Evolutionary conservation across 352 stramenopile species (phyloP).

Genomic region (Blastocystis sp.): DNA sequence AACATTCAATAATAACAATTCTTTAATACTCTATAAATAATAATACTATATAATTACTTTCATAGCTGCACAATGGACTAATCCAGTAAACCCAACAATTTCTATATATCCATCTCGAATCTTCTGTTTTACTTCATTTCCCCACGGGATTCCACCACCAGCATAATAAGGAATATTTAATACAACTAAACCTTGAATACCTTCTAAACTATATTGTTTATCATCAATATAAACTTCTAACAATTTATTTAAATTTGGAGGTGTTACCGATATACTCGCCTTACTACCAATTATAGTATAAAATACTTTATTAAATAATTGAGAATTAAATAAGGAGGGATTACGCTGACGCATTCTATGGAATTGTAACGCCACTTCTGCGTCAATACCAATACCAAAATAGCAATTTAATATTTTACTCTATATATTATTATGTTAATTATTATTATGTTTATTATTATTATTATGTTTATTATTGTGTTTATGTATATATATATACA

Average conservation of each 20-base stretch:
- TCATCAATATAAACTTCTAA: constrained; percentile 44
- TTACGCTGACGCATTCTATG: constrained; percentile 63
- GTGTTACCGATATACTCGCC: constrained; percentile 31
- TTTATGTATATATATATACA: neutral
- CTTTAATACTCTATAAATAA: too few species aligned
- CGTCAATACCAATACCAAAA: constrained; percentile 60
- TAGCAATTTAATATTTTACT: constrained; percentile 50
- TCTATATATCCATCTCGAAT: constrained; percentile 26
- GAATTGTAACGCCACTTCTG: constrained; percentile 65
- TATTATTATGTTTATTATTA: too few species aligned
- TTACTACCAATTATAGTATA: constrained; percentile 49
- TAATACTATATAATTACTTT: neutral
- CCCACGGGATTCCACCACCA: constrained; percentile 37
- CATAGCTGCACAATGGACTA: constrained; percentile 23
- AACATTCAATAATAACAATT: too few species aligned
- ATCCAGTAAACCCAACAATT: constrained; percentile 29
- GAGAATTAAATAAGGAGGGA: constrained; percentile 61
- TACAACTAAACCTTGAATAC: constrained; percentile 40
- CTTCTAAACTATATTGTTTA: constrained; percentile 22
- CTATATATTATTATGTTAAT: constrained; percentile 35
- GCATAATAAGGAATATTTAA: constrained; percentile 50
- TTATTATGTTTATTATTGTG: too few species aligned
- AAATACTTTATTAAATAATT: constrained; percentile 69
- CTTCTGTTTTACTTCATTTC: constrained; percentile 8
- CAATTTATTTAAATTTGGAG: constrained; percentile 36